Evolutionary conservation across 768 basidiomycete genomes (phyloP).

Genomic region (Phanerodontia chrysosporium): DNA sequence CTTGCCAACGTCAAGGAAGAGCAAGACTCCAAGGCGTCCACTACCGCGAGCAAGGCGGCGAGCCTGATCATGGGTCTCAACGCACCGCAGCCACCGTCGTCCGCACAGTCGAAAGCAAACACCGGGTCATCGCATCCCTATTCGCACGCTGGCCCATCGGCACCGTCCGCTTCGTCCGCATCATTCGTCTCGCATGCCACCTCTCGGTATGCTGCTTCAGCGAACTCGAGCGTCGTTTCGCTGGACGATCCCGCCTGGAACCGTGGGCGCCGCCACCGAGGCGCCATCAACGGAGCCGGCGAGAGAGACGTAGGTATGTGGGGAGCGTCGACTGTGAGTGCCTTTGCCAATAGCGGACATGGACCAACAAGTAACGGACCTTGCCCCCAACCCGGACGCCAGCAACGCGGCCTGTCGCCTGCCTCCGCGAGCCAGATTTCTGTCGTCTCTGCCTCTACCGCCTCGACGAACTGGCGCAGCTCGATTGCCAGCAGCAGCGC

Average conservation of each 20-base stretch:
- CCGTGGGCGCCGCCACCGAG: constrained; percentile 2
- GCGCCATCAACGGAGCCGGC: background rate
- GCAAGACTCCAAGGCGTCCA: constrained; percentile 39
- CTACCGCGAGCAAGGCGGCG: constrained; percentile 76
- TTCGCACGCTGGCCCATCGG: background rate
- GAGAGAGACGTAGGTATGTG: constrained; percentile 6
- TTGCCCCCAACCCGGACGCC: constrained; percentile 1
- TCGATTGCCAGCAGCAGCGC: constrained; percentile 54
- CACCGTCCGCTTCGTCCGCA: constrained; percentile 2
- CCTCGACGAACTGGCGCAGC: constrained; percentile 74
- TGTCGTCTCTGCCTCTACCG: constrained; percentile 59
- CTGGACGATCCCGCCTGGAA: constrained; percentile 7
- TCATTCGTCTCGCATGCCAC: constrained; percentile 4
- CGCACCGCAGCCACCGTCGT: constrained; percentile 33
- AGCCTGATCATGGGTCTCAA: constrained; percentile 70
- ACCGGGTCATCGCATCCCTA: background rate
- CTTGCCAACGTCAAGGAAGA: constrained; percentile 14
- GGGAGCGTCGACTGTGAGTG: constrained; percentile 13
- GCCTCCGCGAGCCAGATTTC: constrained; percentile 47
- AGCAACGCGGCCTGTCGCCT: constrained; percentile 38
- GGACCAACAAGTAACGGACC: constrained; percentile 3
- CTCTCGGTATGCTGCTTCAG: background rate
- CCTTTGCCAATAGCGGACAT: constrained; percentile 13
- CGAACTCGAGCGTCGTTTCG: constrained; percentile 10
- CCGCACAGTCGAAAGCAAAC: background rate